Evolutionary conservation across 805 yeast species (phyloP), one percentile per base, ranked within the genome.

Genomic region (Jamesozyma spencerorum): DNA sequence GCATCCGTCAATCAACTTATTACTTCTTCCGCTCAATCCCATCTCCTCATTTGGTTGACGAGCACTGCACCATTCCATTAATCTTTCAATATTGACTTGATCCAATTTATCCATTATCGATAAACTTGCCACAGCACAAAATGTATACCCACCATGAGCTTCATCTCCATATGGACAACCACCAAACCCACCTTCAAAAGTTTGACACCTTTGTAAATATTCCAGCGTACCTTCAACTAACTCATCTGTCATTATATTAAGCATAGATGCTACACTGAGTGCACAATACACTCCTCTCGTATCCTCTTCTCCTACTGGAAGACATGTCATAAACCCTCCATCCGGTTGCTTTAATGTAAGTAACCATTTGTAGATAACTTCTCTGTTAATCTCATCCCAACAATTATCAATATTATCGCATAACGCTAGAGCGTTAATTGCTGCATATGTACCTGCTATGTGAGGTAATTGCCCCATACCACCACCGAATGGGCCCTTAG

Each of bases 81-180:
- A 63, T 2, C 45, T 48, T 0, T 68, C 75, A 2, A 83, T 42
- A 52, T 85, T 64, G 2, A 75, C 58, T 17, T 60, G 47, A 37
- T 64, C 59, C 1, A 72, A 67, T 20, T 65, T 51, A 5, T 70
- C 69, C 22, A 77, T 54, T 19, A 70, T 68, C 45, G 70, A 72
- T 43, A 76, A 64, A 37, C 77, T 73, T 34, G 81, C 94, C 34
- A 84, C 66, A 0, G 90, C 94, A 65, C 99, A 92, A 59, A 76
- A 92, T 0, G 97, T 77, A 58, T 92, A 94, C 1, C 98, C 99
- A 2, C 97, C 98, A 57, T 92, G 99, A 0, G 97, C 97, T 60
- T 92, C 99, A 44, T 76, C 81, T 4, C 72, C 69, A 15, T 58
- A 58, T 0, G 94, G 92, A 17, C 70, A 68, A 1, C 94, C 95